phyloP scores from a whole-genome alignment of 208 protist genomes.

The Leishmania turanica region DNA sequence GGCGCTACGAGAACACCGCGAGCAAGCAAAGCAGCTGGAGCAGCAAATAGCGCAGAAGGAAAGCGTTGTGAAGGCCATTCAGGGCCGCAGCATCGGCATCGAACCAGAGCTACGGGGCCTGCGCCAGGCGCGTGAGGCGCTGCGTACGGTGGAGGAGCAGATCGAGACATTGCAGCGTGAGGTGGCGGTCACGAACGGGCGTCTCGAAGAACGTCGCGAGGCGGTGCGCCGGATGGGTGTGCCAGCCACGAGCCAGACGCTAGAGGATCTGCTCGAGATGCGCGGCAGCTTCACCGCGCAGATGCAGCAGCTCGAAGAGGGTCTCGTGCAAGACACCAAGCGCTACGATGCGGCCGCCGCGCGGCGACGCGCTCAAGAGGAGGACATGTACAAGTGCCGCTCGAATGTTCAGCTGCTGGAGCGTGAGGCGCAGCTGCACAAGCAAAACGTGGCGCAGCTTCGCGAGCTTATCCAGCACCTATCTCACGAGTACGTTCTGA shows the following conservation, averaged over 20 bases:
- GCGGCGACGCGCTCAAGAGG: constrained; percentile 33
- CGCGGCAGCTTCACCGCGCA: constrained; percentile 37
- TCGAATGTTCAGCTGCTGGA: constrained; percentile 53
- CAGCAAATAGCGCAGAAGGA: constrained; percentile 69
- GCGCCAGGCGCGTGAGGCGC: constrained; percentile 41
- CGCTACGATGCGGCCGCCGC: constrained; percentile 35
- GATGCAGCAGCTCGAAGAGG: constrained; percentile 37
- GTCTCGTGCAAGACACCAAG: constrained; percentile 28
- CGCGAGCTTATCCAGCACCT: constrained; percentile 30
- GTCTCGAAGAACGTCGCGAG: constrained; percentile 70
- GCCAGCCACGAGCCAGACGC: constrained; percentile 28
- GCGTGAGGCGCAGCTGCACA: constrained; percentile 53
- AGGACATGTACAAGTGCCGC: constrained; percentile 39
- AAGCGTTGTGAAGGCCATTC: constrained; percentile 40
- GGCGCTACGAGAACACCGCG: constrained; percentile 78
- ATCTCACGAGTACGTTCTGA: constrained; percentile 36
- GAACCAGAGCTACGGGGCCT: constrained; percentile 69
- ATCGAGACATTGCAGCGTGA: constrained; percentile 60
- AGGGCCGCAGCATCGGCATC: constrained; percentile 40
- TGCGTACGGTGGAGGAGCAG: constrained; percentile 56
- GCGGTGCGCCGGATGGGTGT: constrained; percentile 35
- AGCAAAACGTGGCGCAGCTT: constrained; percentile 38
- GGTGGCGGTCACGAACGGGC: constrained; percentile 59
- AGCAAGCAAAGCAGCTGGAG: constrained; percentile 71
- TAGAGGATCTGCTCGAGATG: constrained; percentile 62